Percentiles rank a stretch among this genome's conserved stretches.
These are phyloP conservation scores for Yarrowia divulgata DNA, from an alignment of 805 yeast species.

Conservation along the genomic window DNA sequence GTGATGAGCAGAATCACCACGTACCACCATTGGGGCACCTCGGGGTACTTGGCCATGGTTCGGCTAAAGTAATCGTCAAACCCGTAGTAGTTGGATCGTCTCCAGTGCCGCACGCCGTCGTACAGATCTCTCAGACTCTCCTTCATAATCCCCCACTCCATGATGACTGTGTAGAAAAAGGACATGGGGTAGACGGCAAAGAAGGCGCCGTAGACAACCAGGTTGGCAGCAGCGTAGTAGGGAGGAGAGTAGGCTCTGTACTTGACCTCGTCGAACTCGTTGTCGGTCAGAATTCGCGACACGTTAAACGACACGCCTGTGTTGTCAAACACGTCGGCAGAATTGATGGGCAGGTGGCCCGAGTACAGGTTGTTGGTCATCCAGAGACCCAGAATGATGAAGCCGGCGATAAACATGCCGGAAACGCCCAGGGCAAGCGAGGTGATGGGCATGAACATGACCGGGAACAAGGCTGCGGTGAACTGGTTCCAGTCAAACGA, in stretches of 20 bases:
- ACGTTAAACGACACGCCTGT: conserved; percentile 60
- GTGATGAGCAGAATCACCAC: conserved; percentile 56
- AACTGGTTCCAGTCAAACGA: conserved; percentile 63
- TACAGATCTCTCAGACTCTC: conserved; percentile 41
- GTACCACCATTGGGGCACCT: conserved; percentile 64
- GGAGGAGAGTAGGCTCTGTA: conserved; percentile 72
- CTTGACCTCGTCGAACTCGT: conserved; percentile 54
- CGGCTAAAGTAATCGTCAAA: conserved; percentile 56
- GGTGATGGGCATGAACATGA: conserved; percentile 49
- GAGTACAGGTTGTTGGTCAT: conserved; percentile 65
- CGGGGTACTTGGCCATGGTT: conserved; percentile 58
- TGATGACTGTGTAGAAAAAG: conserved; percentile 53
- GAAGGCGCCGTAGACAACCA: conserved; percentile 60
- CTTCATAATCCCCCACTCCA: conserved; percentile 42
- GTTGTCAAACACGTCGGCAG: conserved; percentile 62
- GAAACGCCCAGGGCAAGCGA: conserved; percentile 55
- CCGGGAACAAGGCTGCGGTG: conserved; percentile 65
- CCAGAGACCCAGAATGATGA: conserved; percentile 57
- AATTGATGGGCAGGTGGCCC: conserved; percentile 65
- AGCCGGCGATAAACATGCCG: conserved; percentile 57
- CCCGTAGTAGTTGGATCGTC: conserved; percentile 29
- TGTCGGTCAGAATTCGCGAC: conserved; percentile 53
- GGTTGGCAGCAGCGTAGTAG: conserved; percentile 61
- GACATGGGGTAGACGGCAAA: conserved; percentile 65
- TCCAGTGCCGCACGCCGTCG: background rate